Percentiles rank a stretch among this genome's conserved stretches.
These are phyloP conservation scores for Beauveria rudraprayagi DNA, from an alignment of 2,329 filamentous ascomycete species.

Conservation along the genomic window DNA sequence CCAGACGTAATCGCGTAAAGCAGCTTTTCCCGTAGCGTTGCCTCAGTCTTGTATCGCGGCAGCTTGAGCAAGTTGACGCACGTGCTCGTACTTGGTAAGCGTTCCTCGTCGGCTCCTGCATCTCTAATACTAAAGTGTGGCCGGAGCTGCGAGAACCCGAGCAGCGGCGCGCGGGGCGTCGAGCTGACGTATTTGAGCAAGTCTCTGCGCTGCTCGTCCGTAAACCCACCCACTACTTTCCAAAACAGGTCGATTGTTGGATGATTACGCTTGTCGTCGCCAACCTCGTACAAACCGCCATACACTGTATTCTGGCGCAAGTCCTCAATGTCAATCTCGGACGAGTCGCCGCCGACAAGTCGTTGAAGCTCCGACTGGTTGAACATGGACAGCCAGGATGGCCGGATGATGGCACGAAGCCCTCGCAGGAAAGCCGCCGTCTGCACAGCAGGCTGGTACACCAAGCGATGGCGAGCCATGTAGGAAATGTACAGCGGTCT, in stretches of 20 bases:
- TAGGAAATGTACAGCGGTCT: slow-evolving; percentile 90
- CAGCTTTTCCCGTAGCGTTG: slow-evolving; percentile 66
- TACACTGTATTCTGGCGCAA: slow-evolving; percentile 78
- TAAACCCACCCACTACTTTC: slow-evolving; percentile 72
- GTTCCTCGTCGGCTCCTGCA: slow-evolving; percentile 49
- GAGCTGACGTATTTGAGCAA: slow-evolving; percentile 95
- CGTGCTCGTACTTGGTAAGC: slow-evolving; percentile 87
- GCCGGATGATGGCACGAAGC: slow-evolving; percentile 79
- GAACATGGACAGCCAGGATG: slow-evolving; percentile 95
- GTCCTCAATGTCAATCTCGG: slow-evolving; percentile 80
- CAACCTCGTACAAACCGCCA: slow-evolving; percentile 78
- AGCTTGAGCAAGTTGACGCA: slow-evolving; percentile 94
- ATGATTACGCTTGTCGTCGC: slow-evolving; percentile 83
- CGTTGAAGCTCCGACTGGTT: slow-evolving; percentile 93
- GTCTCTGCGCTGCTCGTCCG: slow-evolving; percentile 69
- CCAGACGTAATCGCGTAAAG: slow-evolving; percentile 84
- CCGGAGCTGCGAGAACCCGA: slow-evolving; percentile 80
- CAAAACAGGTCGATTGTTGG: slow-evolving; percentile 82
- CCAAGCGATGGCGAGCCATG: slow-evolving; percentile 78
- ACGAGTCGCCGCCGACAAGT: slow-evolving; percentile 79
- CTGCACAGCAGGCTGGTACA: slow-evolving; percentile 70
- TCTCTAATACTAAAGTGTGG: slow-evolving; percentile 88
- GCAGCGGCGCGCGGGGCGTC: slow-evolving; percentile 78
- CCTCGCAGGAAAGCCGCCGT: slow-evolving; percentile 83
- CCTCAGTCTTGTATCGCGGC: slow-evolving; percentile 65